These are phyloP conservation scores for Periconia sp. DNA, from an alignment of 2,329 filamentous ascomycete genomes.

Conservation along the genomic window DNA sequence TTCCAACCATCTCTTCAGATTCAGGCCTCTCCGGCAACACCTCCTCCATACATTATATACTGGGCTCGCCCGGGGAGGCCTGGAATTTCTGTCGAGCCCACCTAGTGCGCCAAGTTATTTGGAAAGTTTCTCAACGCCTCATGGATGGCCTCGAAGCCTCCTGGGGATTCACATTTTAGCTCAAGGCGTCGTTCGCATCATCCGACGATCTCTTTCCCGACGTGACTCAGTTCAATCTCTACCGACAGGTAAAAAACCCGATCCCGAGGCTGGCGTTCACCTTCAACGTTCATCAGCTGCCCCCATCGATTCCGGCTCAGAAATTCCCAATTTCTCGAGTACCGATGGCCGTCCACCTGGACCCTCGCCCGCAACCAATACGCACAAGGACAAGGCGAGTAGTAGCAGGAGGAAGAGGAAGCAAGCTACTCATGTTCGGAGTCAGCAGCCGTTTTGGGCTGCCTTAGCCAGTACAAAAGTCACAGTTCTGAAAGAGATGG, in stretches of 20 bases:
- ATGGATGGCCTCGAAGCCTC: conserved; percentile 68
- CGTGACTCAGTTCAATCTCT: conserved; percentile 36
- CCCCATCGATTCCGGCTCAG: conserved; percentile 51
- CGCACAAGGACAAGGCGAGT: conserved; percentile 61
- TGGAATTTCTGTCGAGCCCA: conserved; percentile 43
- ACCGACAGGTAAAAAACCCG: conserved; percentile 47
- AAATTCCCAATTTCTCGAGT: conserved; percentile 48
- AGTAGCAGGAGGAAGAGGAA: conserved; percentile 84
- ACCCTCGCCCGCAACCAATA: conserved; percentile 54
- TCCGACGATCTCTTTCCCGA: conserved; percentile 53
- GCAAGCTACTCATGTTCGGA: conserved; percentile 86
- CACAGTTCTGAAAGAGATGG: conserved; percentile 81
- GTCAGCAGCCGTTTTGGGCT: conserved; percentile 90
- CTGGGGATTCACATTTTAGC: conserved; percentile 75
- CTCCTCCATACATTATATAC: conserved; percentile 44
- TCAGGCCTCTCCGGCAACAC: conserved; percentile 53
- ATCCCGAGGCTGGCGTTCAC: conserved; percentile 61
- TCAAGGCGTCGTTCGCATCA: conserved; percentile 70
- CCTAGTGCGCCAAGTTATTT: conserved; percentile 36
- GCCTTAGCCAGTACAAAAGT: conserved; percentile 95
- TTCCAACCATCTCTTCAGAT: conserved; percentile 53
- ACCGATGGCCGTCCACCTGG: conserved; percentile 54
- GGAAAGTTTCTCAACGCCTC: conserved; percentile 48
- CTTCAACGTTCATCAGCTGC: conserved; percentile 37
- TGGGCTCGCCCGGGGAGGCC: conserved; percentile 44